Conservation (phyloP, 495 filamentous ascomycete genomes). For the Lichina pygmaea region DNA sequence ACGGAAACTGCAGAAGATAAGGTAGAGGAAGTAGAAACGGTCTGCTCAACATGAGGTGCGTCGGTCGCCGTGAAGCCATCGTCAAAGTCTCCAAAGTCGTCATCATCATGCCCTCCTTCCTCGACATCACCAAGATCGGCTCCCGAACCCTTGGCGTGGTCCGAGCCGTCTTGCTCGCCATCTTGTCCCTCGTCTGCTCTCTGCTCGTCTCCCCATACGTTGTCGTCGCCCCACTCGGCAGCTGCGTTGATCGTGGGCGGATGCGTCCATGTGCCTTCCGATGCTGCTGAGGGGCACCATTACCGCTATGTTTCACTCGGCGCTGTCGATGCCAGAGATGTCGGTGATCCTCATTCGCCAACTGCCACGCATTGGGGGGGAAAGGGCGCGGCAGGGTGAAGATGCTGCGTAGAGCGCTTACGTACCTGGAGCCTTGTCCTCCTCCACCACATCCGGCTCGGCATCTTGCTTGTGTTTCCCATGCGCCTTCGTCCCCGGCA, state of each 20-base stretch:
- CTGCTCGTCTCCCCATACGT: slow-evolving; percentile 12
- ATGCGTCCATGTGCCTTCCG: neutral
- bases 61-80: slow-evolving; percentile 13
- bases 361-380: neutral
- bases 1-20: neutral
- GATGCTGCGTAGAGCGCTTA: neutral
- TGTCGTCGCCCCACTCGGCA: neutral
- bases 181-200: slow-evolving; percentile 15
- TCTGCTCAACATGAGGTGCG: no score
- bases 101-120: slow-evolving; percentile 37
- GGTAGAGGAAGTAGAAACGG: neutral
- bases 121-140: slow-evolving; percentile 97
- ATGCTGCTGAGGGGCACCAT: no score
- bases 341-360: neutral
- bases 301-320: no score
- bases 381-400: neutral
- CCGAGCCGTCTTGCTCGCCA: slow-evolving; percentile 15
- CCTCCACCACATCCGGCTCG: slow-evolving; percentile 38
- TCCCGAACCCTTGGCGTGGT: slow-evolving; percentile 26
- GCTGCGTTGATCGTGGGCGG: neutral
- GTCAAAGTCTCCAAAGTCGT: slow-evolving; percentile 78
- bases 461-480: slow-evolving; percentile 29
- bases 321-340: neutral
- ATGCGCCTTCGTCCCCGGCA: slow-evolving; percentile 34
- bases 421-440: neutral